Base-by-base conservation (phyloP, 164 flowering plant genomes). In the Santalum album region DNA sequence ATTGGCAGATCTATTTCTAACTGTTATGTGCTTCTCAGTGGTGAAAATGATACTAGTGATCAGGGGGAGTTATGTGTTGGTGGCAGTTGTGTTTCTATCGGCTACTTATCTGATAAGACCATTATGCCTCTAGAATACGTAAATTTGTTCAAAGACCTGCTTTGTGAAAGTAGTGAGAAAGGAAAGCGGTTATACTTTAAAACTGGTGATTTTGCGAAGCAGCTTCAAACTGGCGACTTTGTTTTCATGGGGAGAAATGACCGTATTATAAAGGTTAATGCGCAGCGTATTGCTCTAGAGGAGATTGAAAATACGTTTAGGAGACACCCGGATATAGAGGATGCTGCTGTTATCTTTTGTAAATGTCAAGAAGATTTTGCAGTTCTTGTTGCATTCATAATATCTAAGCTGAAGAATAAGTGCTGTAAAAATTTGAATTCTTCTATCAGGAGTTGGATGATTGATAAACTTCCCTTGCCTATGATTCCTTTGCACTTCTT, bases 191-290 rank as follows among this genome's bases (percentile, higher is more conserved):
- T 58, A 26, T 80, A 78, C 60, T 81, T 74, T 55, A 78, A 72
- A 69, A 92, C 94, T 47, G 96, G 96, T 45, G 98, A 92, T 69
- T 78, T 75, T 73, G 95, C 79, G 7, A 70, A 65, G 66, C 63
- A 57, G 68, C 78, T 92, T 60, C 62, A 60, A 51, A 69, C 73
- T 64, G 95, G 95, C 64, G 87, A 86, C 68, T 72, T 86, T 58
- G 75, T 86, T 57, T 88, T 83, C 57, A 24, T 83, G 38, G 96
- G 98, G 40, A 80, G 98, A 67, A 81, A 76, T 58, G 95, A 92
- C 54, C 95, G 96, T 20, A 77, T 61, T 1, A 39, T 88, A 40
- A 92, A 92, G 65, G 27, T 88, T 27, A 77, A 78, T 79, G 96
- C 95, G 44, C 88, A 88, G 26, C 87, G 96, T 16, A 65, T 92